Evolutionary conservation across 257 asterid species (phyloP), one percentile per base, ranked within the genome.

Genomic region (Handroanthus guayacan): DNA sequence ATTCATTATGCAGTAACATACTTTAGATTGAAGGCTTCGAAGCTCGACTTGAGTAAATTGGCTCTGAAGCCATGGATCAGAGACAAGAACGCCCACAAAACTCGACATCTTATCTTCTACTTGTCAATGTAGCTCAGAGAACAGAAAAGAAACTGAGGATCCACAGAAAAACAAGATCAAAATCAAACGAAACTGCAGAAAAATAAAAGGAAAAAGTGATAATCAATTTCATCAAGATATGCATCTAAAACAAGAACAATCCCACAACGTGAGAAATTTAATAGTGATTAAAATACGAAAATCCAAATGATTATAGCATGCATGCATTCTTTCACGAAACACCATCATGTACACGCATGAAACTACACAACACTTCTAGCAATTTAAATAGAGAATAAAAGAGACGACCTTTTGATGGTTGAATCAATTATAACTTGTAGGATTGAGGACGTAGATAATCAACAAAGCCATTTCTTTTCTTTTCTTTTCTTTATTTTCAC

Each of bases 1-100:
- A 13, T 2, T 2, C 66, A 17, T 3, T 43, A n/a, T 1, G 61
- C 6, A 64, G 34, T 36, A 2, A 34, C 75, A 16, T 82, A 89
- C 97, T 78, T 87, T 84, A 3, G 97, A 80, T 83, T 92, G 82
- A 61, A 92, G 94, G 76, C 80, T 67, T 2, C 91, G 89, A 41
- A 92, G 96, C 90, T 91, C 97, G 56, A 91, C 94, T 87, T 91
- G 97, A 64, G 97, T 89, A 75, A 91, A 91, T 78, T 91, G 97
- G 86, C 88, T 88, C 82, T 92, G 97, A 82, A 92, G 97, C 92
- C 87, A 78, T 66, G 82, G 86, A 83, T 92, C 97, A 67, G 97
- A 86, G 67, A 92, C 93, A 51, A 89, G 2, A 78, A 92, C 91
- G 6, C 96, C 97, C 72, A 75, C 89, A 75, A 82, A 91, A 80